Conservation (phyloP, 1,284 basidiomycete genomes). For the Pterulicium gracile region DNA sequence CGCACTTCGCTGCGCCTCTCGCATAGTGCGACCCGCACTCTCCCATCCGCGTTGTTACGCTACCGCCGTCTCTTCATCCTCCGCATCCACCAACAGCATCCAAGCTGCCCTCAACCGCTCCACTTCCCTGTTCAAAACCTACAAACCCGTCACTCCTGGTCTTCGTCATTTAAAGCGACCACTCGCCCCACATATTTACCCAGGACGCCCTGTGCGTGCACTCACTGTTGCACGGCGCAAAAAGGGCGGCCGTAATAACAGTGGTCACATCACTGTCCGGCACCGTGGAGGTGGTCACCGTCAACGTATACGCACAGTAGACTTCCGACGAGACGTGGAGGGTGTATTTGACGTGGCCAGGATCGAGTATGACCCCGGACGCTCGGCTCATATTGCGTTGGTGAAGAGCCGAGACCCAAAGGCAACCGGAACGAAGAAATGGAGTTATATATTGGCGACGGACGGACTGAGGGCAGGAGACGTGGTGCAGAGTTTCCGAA, state of each 20-base stretch:
- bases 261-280: conserved; percentile 84
- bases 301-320: conserved; percentile 78
- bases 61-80: conserved; percentile 11
- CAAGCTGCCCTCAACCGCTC: conserved; percentile 11
- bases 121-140: conserved; percentile 70
- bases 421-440: conserved; percentile 37
- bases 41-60: too few relatives aligned
- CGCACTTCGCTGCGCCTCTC: conserved; percentile 4
- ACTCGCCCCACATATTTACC: conserved; percentile 73
- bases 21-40: background rate
- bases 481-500: conserved; percentile 79
- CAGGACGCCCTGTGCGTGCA: conserved; percentile 73
- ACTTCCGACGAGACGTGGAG: conserved; percentile 70
- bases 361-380: conserved; percentile 94
- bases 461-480: conserved; percentile 87
- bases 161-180: conserved; percentile 83
- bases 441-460: conserved; percentile 88
- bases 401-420: conserved; percentile 49
- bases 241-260: conserved; percentile 79
- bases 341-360: conserved; percentile 86
- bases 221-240: conserved; percentile 79
- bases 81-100: conserved; percentile 17
- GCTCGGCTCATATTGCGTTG: conserved; percentile 91
- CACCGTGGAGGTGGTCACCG: conserved; percentile 88
- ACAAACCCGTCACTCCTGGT: conserved; percentile 81